Evolutionary conservation across 192 early-diverging fungal species (phyloP).

Genomic region (Coemansia sp.): DNA sequence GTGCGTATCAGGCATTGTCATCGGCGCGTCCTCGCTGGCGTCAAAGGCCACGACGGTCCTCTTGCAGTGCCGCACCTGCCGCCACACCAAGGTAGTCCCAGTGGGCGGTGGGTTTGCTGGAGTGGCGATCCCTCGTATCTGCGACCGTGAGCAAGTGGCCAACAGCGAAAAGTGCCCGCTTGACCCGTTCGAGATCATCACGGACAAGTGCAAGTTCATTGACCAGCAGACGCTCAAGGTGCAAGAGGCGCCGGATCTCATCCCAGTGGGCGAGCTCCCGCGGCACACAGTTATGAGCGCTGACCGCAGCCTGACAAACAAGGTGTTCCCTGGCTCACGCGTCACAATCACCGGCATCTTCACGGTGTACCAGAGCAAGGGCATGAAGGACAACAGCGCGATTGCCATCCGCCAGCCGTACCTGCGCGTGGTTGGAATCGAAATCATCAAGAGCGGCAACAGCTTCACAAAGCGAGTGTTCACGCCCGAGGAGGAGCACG

Average conservation of each 20-base stretch:
- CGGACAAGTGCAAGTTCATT: constrained; percentile 95
- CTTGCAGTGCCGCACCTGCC: constrained; percentile 88
- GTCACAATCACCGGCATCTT: constrained; percentile 95
- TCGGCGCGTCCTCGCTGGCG: constrained; percentile 84
- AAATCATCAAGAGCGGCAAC: constrained; percentile 77
- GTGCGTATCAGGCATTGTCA: constrained; percentile 94
- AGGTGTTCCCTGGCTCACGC: constrained; percentile 92
- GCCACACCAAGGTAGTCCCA: constrained; percentile 77
- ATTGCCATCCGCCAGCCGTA: constrained; percentile 94
- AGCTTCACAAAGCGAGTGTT: constrained; percentile 70
- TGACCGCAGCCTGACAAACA: constrained; percentile 84
- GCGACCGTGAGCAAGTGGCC: constrained; percentile 66
- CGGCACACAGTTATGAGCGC: constrained; percentile 90
- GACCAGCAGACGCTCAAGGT: constrained; percentile 98
- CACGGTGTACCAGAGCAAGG: constrained; percentile 86
- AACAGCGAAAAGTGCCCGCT: constrained; percentile 59
- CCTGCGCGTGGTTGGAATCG: constrained; percentile 91
- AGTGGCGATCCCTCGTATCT: constrained; percentile 84
- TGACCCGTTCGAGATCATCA: constrained; percentile 93
- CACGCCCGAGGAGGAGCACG: constrained; percentile 92
- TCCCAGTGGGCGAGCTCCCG: constrained; percentile 97
- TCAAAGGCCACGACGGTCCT: constrained; percentile 90
- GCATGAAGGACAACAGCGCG: constrained; percentile 69
- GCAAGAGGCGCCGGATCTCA: constrained; percentile 96
- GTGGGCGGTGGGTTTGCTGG: constrained; percentile 87